A percentile compares a stretch with the other conserved stretches of the same genome.
phyloP scores from a whole-genome alignment of 345 rosid genomes.

The Lepidium didymum region DNA sequence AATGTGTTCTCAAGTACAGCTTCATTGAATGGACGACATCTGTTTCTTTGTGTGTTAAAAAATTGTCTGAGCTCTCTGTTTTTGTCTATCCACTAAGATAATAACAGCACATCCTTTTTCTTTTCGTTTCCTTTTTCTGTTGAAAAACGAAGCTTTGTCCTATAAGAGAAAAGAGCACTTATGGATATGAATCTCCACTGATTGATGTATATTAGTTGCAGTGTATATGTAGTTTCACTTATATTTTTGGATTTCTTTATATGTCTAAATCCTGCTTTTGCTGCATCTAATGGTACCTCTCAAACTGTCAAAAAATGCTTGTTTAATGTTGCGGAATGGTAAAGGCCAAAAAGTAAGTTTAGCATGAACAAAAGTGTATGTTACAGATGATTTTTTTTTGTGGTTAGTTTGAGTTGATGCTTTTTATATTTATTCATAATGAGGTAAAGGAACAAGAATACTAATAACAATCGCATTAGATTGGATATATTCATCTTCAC shows the following conservation, averaged over 20 bases:
- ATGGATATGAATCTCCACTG: neutral
- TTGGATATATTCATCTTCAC: neutral
- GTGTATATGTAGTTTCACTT: neutral
- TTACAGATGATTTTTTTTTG: neutral
- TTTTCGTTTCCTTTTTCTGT: neutral
- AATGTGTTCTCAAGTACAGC: conserved; percentile 6
- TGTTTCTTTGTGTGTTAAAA: conserved; percentile 2
- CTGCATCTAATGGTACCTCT: no score
- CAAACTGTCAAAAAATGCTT: neutral
- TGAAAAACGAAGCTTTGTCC: neutral
- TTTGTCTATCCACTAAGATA: conserved; percentile 10
- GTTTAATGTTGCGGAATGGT: neutral
- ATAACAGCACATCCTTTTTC: neutral
- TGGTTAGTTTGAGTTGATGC: neutral
- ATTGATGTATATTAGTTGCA: neutral
- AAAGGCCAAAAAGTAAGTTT: neutral
- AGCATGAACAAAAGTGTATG: neutral
- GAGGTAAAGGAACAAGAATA: neutral
- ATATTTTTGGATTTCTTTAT: no score
- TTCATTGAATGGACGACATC: neutral
- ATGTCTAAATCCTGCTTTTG: no score
- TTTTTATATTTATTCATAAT: neutral
- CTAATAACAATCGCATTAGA: neutral
- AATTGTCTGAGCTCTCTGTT: conserved; percentile 13
- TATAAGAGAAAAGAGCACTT: neutral